Evolutionary conservation across 805 yeast genomes (phyloP).

Genomic region (Saccharomycopsis sp.): DNA sequence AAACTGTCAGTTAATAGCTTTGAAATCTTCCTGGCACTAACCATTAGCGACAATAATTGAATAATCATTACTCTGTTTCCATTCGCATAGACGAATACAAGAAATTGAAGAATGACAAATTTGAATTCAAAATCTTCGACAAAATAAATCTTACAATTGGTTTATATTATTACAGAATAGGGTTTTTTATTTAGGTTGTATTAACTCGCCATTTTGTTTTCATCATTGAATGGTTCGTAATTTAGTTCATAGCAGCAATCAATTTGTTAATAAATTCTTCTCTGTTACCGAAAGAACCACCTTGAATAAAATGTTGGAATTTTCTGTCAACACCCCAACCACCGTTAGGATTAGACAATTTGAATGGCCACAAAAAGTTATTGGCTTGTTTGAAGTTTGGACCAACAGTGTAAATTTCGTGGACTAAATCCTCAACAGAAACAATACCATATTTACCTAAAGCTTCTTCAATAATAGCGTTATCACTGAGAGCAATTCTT

Average conservation of each 20-base stretch:
- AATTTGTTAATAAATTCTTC: conserved; percentile 92
- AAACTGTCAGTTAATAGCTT: no score
- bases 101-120: no score
- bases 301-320: conserved; percentile 95
- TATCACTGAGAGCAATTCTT: conserved; percentile 86
- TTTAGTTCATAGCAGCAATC: conserved; percentile 88
- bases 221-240: no score
- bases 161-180: no score
- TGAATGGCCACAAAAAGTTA: conserved; percentile 98
- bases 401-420: conserved; percentile 94
- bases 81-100: no score
- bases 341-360: conserved; percentile 93
- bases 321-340: conserved; percentile 97
- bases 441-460: conserved; percentile 90
- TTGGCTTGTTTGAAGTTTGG: conserved; percentile 98
- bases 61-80: no score
- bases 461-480: conserved; percentile 78
- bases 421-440: conserved; percentile 90
- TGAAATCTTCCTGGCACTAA: no score
- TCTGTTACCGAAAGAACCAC: conserved; percentile 98
- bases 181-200: no score
- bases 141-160: no score
- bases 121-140: no score
- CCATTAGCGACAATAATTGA: no score
- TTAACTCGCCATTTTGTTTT: no score